Percentiles rank a stretch among this genome's conserved stretches.
Evolutionary conservation across 164 flowering plant species (phyloP).

Genomic region (Brasenia schreberi): DNA sequence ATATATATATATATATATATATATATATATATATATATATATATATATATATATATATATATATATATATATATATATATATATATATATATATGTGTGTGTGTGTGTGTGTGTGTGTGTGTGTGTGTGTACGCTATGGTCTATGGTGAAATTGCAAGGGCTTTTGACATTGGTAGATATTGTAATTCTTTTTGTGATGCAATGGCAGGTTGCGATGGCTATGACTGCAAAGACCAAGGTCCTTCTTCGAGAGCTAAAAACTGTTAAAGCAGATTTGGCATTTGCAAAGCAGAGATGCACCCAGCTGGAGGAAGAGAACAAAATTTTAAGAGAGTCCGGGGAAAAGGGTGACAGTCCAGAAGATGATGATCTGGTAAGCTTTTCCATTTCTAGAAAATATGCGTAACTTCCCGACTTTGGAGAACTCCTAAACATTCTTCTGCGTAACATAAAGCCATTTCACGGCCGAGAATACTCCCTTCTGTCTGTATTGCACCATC

Average conservation of each 20-base stretch:
- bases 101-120: too few relatives aligned
- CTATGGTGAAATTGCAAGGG: neutral
- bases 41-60: too few relatives aligned
- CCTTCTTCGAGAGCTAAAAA: conserved; percentile 84
- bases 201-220: conserved; percentile 88
- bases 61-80: too few relatives aligned
- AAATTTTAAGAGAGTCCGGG: conserved; percentile 50
- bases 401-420: too few relatives aligned
- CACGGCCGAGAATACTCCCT: too few relatives aligned
- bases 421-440: too few relatives aligned
- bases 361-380: conserved; percentile 85
- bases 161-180: neutral
- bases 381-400: neutral
- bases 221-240: conserved; percentile 97
- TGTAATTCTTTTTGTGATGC: neutral
- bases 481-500: too few relatives aligned
- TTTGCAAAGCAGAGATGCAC: conserved; percentile 82
- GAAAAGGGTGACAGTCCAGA: conserved; percentile 65
- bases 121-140: neutral
- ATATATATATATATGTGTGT: too few relatives aligned
- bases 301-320: conserved; percentile 98
- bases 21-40: too few relatives aligned
- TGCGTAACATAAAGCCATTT: too few relatives aligned
- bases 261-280: conserved; percentile 89
- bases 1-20: too few relatives aligned